Percentiles rank a stretch among this genome's conserved stretches.
Evolutionary conservation across 257 asterid species (phyloP).

Genomic region (Ophiorrhiza pumila): DNA sequence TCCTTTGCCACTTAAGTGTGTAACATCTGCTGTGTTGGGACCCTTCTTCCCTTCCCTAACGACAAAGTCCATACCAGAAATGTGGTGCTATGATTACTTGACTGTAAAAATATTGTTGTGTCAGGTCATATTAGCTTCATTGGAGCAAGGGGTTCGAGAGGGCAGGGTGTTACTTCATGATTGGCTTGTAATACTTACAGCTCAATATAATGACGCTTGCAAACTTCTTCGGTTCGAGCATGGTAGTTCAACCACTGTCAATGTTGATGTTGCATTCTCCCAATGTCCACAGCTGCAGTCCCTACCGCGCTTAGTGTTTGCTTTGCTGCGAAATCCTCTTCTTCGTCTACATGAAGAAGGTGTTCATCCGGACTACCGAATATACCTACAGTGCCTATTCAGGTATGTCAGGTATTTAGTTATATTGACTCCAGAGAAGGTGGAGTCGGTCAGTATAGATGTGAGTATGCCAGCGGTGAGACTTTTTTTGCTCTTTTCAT

Average conservation of each 20-base stretch:
- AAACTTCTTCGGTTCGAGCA: slow-evolving; percentile 61
- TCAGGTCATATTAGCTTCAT: slow-evolving; percentile 84
- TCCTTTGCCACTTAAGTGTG: slow-evolving; percentile 4
- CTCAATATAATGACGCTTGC: slow-evolving; percentile 84
- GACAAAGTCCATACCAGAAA: too few relatives aligned
- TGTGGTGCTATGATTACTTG: slow-evolving; percentile 5
- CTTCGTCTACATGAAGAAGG: slow-evolving; percentile 99
- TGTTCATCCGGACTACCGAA: slow-evolving; percentile 95
- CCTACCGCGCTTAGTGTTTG: slow-evolving; percentile 88
- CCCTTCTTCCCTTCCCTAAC: neutral
- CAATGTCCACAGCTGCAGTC: slow-evolving; percentile 94
- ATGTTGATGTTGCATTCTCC: slow-evolving; percentile 77
- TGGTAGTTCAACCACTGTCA: slow-evolving; percentile 49
- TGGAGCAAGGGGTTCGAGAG: slow-evolving; percentile 96
- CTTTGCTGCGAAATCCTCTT: slow-evolving; percentile 87
- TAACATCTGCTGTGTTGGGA: neutral
- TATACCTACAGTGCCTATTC: slow-evolving; percentile 95
- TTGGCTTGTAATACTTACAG: slow-evolving; percentile 95
- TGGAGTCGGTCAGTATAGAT: neutral
- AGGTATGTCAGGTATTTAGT: slow-evolving; percentile 42
- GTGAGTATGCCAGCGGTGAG: neutral
- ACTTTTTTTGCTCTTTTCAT: neutral
- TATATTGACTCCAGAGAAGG: neutral
- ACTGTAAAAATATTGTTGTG: slow-evolving; percentile 19
- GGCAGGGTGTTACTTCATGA: slow-evolving; percentile 87